Evolutionary conservation across 2,329 filamentous ascomycete genomes (phyloP), one percentile per base, ranked within the genome.

Genomic region (Hypoxylon sp.): DNA sequence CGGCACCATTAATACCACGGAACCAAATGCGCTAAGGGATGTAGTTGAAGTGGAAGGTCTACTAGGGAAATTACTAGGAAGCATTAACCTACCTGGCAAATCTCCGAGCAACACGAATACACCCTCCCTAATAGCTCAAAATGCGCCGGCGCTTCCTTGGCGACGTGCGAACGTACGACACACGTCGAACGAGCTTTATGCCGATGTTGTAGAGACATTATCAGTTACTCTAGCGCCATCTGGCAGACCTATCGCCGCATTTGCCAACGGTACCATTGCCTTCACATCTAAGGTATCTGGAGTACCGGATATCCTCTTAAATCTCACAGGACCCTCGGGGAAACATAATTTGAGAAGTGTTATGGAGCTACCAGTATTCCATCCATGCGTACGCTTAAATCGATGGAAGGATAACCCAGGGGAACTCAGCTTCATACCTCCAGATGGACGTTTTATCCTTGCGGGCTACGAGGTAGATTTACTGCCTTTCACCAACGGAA

Each of bases 241-340:
- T 0, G 96, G 96, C 3, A 88, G 94, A 13, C 91, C 95, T 0
- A 85, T 99, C 22, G 90, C 93, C 6, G 95, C 96, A 2, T 91
- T 97, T 71, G 92, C 94, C 13, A 92, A 96, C 74, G 96, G 96
- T 14, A 97, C 94, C 3, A 95, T 99, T 73, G 95, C 93, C 1
- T 98, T 98, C 79, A 98, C 94, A 0, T 91, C 92, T 60, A 98
- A 98, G 78, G 93, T 99, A 44, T 98, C 95, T 0, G 96, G 96
- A 3, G 89, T 98, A 2, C 96, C 96, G 0, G 95, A 99, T 78
- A 87, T 99, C n/a, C 80, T 94, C 17, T 83, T 99, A 8, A 92
- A 88, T 13, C 85, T 99, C 30, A 92, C 91, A 0, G 91, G 93
- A 1, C 92, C 94, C 0, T 93, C 93, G 0, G 92, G 93, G n/a